Evolutionary conservation across 345 rosid species (phyloP), one percentile per base, ranked within the genome.

Genomic region (Populus davidiana): DNA sequence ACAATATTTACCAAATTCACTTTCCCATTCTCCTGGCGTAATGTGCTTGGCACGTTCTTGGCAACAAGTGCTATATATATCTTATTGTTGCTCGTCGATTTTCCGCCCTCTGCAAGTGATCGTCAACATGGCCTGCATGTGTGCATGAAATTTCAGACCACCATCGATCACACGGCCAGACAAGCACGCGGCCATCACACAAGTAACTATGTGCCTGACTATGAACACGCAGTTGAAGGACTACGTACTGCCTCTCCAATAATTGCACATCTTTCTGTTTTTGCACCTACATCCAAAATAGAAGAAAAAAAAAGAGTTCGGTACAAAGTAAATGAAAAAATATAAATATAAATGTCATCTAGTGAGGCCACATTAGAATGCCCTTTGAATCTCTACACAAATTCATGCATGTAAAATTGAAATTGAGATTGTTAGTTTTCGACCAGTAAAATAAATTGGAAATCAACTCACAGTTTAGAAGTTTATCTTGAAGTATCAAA

Each of bases 41-140:
- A 54, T 54, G 61, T 50, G 23, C 5, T 54, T 21, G 25, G 21
- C 62, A 54, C 62, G 27, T 54, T 54, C 62, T 21, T 54, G 25
- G 62, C 2, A 54, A 4, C 8, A 21, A n/a, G 63, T 9, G 29
- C 63, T 25, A 23, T 59, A 4, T 59, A n/a, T 59, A 5, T 59
- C 29, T 23, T 23, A n/a, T 29, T 18, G 43, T 39, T 73, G 76
- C 52, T 13, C 1, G 17, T 61, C 39, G 10, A 33, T 29, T 44
- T 44, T 56, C 69, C 33, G 44, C 41, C n/a, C 14, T 16, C 11
- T 31, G 36, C 18, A 10, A 65, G 16, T 65, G 39, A 66, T 44
- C 23, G 47, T 18, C 75, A 84, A 78, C 79, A 81, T 81, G 83
- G 81, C 76, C 20, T 70, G 70, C 79, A 78, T 75, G 62, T 71